Base-by-base conservation (phyloP, 139 green algal genomes). In the Picochlorum sp. region DNA sequence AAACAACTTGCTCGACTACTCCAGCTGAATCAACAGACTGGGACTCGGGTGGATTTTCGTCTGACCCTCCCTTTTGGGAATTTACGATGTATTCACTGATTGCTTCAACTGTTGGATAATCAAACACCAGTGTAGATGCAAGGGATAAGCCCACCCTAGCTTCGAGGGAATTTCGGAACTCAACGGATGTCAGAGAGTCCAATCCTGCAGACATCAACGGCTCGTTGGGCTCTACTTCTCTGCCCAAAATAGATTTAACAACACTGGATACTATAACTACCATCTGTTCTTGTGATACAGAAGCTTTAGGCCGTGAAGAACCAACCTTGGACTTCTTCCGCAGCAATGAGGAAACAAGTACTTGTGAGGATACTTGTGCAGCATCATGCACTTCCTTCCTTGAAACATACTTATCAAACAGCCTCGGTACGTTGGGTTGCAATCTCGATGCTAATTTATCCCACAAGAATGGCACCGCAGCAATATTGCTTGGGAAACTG, bases 171-270 rank as follows among this genome's bases (percentile, higher is more conserved):
- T 70, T 74, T 18, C 54, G 30, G 2, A 78, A 54, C 23, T 78
- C 66, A 2, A 73, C 58, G 4, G 71, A 70, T 21, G 68, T 63
- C 20, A 88, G 45, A 26, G 77, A 85, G 57, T 88, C 82, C 44
- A 88, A 68, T 4, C 80, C 80, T 6, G 82, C 82, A 11, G 78
- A 79, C 66, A 85, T 81, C 20, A 86, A 61, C 1, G 80, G 80
- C 59, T 72, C 49, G 9, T 37, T 16, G 2, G 26, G 2, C 14
- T 32, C 23, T 11, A 77, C 18, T 3, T 77, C 57, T 11, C 18
- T 52, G 52, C 62, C 71, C 18, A 90, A 62, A 52, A 89, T 80
- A 30, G 52, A 45, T 4, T 28, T 44, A 13, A 57, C 69, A 18
- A 63, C 63, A 14, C 45, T 41, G 13, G 44, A 26, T 11, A 52